phyloP scores from a whole-genome alignment of 805 yeast genomes.

The Hanseniaspora taiwanica region DNA sequence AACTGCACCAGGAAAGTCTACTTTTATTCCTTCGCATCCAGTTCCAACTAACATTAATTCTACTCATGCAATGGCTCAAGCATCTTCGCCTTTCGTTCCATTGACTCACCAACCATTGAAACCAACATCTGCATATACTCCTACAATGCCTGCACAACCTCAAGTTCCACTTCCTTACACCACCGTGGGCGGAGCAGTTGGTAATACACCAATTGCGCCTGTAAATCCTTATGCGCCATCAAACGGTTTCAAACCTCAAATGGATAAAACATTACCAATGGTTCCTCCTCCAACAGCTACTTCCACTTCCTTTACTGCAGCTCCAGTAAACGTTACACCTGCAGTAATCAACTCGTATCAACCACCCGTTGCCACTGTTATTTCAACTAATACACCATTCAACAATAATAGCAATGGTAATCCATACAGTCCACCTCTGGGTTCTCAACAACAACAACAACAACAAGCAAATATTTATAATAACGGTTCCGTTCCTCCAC shows the following conservation, averaged over 20 bases:
- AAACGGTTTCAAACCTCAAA: conserved; percentile 5
- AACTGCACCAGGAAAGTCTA: too few species aligned
- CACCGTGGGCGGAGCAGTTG: conserved; percentile 7
- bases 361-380: conserved; percentile 1
- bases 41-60: neutral
- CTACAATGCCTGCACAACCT: conserved; percentile 4
- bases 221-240: conserved; percentile 2
- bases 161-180: conserved; percentile 3
- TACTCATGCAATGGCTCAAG: neutral
- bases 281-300: conserved; percentile 17
- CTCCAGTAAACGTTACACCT: conserved; percentile 10
- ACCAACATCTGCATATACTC: conserved; percentile 5
- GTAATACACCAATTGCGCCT: conserved; percentile 11
- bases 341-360: conserved; percentile 34
- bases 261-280: conserved; percentile 14
- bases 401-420: conserved; percentile 34
- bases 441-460: conserved; percentile 14
- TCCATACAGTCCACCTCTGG: conserved; percentile 14
- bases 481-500: too few species aligned
- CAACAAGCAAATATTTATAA: too few species aligned
- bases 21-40: too few species aligned
- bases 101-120: conserved; percentile 1
- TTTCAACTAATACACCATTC: neutral
- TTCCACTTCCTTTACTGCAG: conserved; percentile 12
- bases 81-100: neutral